Evolutionary conservation across 139 green algal species (phyloP).

Genomic region (Chlorella sp.): DNA sequence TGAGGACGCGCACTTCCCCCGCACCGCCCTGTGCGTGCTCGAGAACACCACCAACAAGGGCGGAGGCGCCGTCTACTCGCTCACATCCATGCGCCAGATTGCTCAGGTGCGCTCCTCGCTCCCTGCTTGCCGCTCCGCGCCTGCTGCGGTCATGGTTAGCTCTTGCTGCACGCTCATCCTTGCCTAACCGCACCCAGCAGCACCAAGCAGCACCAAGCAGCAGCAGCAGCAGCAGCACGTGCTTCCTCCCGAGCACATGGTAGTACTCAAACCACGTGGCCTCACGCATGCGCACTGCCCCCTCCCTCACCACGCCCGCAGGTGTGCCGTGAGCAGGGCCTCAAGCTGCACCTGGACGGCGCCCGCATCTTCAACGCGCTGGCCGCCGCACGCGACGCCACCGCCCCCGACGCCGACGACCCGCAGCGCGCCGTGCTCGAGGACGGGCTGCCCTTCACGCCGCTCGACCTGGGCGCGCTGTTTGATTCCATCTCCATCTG

Average conservation of each 20-base stretch:
- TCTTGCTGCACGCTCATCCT: no score
- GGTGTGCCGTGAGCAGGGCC: slow-evolving; percentile 1
- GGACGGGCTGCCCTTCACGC: slow-evolving; percentile 1
- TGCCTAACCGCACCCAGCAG: slow-evolving; percentile 5
- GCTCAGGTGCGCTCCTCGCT: not conserved
- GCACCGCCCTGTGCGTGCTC: slow-evolving; percentile 50
- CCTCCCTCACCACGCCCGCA: no score
- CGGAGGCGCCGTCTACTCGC: slow-evolving; percentile 48
- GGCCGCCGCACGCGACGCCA: not conserved
- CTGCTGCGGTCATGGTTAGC: no score
- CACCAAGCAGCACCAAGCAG: no score
- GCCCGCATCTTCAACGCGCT: slow-evolving; percentile 71
- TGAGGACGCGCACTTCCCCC: slow-evolving; percentile 61
- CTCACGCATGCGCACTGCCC: no score
- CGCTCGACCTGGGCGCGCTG: slow-evolving; percentile 17
- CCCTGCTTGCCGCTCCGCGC: not conserved
- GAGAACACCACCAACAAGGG: slow-evolving; percentile 76
- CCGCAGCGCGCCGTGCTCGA: slow-evolving; percentile 6
- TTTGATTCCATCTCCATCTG: slow-evolving; percentile 62
- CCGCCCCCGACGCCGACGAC: not conserved
- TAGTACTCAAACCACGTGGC: no score
- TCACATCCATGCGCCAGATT: slow-evolving; percentile 46
- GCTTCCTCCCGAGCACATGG: no score
- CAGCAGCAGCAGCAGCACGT: no score
- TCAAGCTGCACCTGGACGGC: slow-evolving; percentile 64